A percentile compares a stretch with the other conserved stretches of the same genome.
phyloP scores from a whole-genome alignment of 352 stramenopile species.

The Pythium coloratum region DNA sequence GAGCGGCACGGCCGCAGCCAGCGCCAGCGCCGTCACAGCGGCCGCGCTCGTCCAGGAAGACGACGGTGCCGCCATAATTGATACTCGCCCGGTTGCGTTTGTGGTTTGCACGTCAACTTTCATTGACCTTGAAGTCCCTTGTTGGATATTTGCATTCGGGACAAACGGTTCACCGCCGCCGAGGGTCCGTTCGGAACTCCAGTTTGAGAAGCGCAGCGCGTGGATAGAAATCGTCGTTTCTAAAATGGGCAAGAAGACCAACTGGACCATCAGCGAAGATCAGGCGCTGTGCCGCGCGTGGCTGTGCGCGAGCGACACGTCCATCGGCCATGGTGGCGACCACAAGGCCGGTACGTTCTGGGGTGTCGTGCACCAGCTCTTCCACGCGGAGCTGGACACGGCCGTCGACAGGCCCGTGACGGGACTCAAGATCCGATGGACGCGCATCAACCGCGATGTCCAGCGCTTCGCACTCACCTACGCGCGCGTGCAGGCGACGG shows the following conservation, averaged over 20 bases:
- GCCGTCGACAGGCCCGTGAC: slow-evolving; percentile 62
- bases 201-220: neutral
- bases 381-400: slow-evolving; percentile 63
- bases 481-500: slow-evolving; percentile 34
- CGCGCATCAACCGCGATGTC: slow-evolving; percentile 76
- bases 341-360: slow-evolving; percentile 69
- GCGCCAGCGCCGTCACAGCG: slow-evolving; percentile 21
- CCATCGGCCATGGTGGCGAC: slow-evolving; percentile 37
- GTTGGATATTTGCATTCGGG: slow-evolving; percentile 6
- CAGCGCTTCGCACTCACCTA: slow-evolving; percentile 66
- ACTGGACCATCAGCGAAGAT: slow-evolving; percentile 66
- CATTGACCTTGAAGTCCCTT: slow-evolving; percentile 24
- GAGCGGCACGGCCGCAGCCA: slow-evolving; percentile 33
- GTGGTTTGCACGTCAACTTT: slow-evolving; percentile 1
- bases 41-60: slow-evolving; percentile 25
- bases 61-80: slow-evolving; percentile 5
- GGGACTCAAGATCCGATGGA: slow-evolving; percentile 81
- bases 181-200: neutral
- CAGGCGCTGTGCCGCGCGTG: slow-evolving; percentile 70
- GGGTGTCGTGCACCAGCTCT: slow-evolving; percentile 60
- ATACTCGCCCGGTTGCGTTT: neutral
- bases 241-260: slow-evolving; percentile 86
- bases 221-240: slow-evolving; percentile 47
- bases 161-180: neutral
- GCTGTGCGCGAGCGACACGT: slow-evolving; percentile 53